These are phyloP conservation scores for Nemania diffusa DNA, from an alignment of 2,329 filamentous ascomycete species.

Conservation along the genomic window DNA sequence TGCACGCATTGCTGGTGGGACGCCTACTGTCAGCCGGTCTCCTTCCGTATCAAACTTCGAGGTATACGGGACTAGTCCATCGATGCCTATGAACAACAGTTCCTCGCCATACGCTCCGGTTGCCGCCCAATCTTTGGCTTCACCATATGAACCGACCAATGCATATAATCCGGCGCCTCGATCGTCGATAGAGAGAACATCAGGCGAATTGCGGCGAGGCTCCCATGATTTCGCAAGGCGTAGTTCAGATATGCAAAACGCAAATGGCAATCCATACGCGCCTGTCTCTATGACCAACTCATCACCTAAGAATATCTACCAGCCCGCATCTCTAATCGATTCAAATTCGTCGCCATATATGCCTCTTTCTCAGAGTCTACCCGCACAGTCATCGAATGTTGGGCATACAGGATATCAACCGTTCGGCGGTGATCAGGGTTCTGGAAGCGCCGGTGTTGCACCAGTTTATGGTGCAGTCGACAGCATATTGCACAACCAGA, in stretches of 20 bases:
- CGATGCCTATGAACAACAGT: constrained; percentile 56
- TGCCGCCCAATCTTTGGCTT: constrained; percentile 45
- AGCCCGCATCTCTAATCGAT: constrained; percentile 38
- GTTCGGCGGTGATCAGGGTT: constrained; percentile 36
- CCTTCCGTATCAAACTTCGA: constrained; percentile 79
- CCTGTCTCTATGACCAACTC: constrained; percentile 45
- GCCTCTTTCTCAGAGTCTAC: constrained; percentile 38
- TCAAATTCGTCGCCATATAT: constrained; percentile 42
- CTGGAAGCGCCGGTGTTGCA: constrained; percentile 26
- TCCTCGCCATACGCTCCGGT: constrained; percentile 63
- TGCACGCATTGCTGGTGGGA: constrained; percentile 79
- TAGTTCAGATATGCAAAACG: constrained; percentile 53
- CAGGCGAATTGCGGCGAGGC: constrained; percentile 54
- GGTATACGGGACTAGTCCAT: constrained; percentile 68
- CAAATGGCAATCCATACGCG: constrained; percentile 49
- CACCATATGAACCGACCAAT: constrained; percentile 52
- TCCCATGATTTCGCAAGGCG: constrained; percentile 57
- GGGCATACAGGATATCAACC: constrained; percentile 47
- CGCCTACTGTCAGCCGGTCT: constrained; percentile 78
- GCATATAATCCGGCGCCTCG: constrained; percentile 49
- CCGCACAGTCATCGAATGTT: constrained; percentile 36
- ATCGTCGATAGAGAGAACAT: constrained; percentile 59
- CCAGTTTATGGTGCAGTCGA: constrained; percentile 30
- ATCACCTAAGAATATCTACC: constrained; percentile 49
- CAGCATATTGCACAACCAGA: constrained; percentile 33